Percentiles rank a stretch among this genome's conserved stretches.
phyloP scores from a whole-genome alignment of 352 stramenopile species.

The Phytophthora capsici region DNA sequence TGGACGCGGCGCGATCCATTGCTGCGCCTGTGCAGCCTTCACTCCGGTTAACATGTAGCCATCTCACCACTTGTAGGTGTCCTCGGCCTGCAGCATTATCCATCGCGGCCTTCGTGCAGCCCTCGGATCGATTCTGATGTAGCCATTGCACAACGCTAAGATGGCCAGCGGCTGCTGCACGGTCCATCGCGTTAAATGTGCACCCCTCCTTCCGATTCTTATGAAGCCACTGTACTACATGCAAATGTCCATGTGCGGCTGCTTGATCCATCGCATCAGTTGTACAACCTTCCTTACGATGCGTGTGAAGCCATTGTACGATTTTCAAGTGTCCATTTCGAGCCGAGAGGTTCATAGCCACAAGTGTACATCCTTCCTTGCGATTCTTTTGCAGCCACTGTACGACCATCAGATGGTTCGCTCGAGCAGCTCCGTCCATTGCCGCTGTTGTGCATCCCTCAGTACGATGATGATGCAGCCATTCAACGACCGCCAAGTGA shows the following conservation, averaged over 20 bases:
- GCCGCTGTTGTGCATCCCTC: conserved; percentile 41
- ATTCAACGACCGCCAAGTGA: conserved; percentile 35
- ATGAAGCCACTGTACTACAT: conserved; percentile 42
- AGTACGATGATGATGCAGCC: conserved; percentile 33
- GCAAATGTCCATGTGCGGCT: conserved; percentile 36
- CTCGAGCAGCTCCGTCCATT: conserved; percentile 35
- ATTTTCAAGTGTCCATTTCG: conserved; percentile 38
- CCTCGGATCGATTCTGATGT: conserved; percentile 28
- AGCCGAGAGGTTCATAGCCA: conserved; percentile 40
- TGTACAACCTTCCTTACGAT: conserved; percentile 35
- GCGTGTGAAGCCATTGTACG: conserved; percentile 34
- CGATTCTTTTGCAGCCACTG: conserved; percentile 43
- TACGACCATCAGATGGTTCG: conserved; percentile 36
- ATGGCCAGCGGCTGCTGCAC: conserved; percentile 26
- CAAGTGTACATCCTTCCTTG: conserved; percentile 30
- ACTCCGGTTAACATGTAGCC: conserved; percentile 34
- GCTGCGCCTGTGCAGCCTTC: conserved; percentile 41
- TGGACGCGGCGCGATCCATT: conserved; percentile 40
- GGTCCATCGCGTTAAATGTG: conserved; percentile 41
- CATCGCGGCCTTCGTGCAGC: conserved; percentile 37
- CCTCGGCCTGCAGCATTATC: conserved; percentile 36
- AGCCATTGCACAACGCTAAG: conserved; percentile 42
- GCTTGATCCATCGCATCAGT: conserved; percentile 41
- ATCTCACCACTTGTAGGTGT: conserved; percentile 34
- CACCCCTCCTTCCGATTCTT: conserved; percentile 38